Evolutionary conservation across 148 eudicot species (phyloP).

Genomic region (Camellia granthamiana): DNA sequence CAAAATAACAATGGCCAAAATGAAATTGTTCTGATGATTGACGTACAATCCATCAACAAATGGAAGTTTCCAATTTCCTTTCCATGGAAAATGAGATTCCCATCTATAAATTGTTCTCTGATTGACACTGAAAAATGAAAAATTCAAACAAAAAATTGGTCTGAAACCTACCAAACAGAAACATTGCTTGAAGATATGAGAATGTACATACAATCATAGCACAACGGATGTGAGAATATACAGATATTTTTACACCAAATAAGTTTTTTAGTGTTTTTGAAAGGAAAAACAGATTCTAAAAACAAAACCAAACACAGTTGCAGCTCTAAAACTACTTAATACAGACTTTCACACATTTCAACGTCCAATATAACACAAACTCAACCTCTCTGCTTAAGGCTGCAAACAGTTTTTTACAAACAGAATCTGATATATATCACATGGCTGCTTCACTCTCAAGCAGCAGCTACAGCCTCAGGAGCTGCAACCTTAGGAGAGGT

Average conservation of each 20-base stretch:
- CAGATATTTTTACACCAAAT: neutral
- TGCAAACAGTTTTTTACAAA: neutral
- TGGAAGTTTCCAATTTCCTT: too few species aligned
- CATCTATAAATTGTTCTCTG: too few species aligned
- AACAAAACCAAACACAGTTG: neutral
- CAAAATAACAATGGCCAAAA: too few species aligned
- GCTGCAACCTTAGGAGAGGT: constrained; percentile 2
- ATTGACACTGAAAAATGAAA: neutral
- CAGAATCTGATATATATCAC: neutral
- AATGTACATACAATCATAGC: neutral
- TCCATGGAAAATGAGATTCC: too few species aligned
- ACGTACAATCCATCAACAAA: too few species aligned
- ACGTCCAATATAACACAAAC: neutral
- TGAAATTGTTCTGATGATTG: too few species aligned
- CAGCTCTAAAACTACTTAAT: neutral
- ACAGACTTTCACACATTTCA: neutral
- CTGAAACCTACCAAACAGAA: neutral
- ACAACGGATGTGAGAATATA: neutral
- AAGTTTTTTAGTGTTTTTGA: neutral
- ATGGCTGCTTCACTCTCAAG: neutral
- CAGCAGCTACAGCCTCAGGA: constrained; percentile 5
- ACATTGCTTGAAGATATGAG: too few species aligned
- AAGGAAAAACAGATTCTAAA: neutral
- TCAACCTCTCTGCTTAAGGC: neutral
- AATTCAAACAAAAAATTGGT: neutral